Evolutionary conservation across 768 basidiomycete genomes (phyloP).

Genomic region (Rhodotorula sphaerocarpa): DNA sequence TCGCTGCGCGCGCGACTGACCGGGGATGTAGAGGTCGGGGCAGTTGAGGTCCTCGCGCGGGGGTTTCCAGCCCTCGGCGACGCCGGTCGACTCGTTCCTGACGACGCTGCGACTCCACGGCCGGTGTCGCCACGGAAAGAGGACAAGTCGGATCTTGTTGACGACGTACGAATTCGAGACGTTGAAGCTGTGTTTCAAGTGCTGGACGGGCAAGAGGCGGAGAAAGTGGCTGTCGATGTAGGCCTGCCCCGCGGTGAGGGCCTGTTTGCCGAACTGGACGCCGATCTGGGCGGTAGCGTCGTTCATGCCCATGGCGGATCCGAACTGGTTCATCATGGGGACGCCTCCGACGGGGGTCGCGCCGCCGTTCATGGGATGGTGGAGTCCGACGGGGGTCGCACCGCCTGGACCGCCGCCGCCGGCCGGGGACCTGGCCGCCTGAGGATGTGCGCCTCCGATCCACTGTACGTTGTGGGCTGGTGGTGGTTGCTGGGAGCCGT

Average conservation of each 20-base stretch:
- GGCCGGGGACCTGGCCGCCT: neutral
- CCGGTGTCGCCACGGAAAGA: slow-evolving; percentile 93
- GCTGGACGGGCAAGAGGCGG: slow-evolving; percentile 55
- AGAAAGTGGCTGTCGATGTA: slow-evolving; percentile 90
- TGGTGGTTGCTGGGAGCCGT: neutral
- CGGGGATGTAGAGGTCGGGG: slow-evolving; percentile 92
- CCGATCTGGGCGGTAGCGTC: slow-evolving; percentile 91
- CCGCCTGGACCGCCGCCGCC: neutral
- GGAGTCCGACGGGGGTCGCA: neutral
- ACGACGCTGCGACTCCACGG: slow-evolving; percentile 69
- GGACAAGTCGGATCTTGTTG: slow-evolving; percentile 69
- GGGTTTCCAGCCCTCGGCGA: slow-evolving; percentile 65
- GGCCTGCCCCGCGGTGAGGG: slow-evolving; percentile 86
- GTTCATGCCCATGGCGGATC: slow-evolving; percentile 52
- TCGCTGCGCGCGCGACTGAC: slow-evolving; percentile 47
- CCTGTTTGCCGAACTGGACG: slow-evolving; percentile 86
- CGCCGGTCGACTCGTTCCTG: slow-evolving; percentile 56
- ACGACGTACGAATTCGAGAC: slow-evolving; percentile 95
- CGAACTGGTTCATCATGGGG: slow-evolving; percentile 17
- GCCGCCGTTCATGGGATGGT: neutral
- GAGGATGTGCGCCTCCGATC: neutral
- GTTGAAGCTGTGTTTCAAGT: slow-evolving; percentile 85
- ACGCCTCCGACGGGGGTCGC: slow-evolving; percentile 23
- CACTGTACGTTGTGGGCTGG: neutral
- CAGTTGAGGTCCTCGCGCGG: slow-evolving; percentile 92